phyloP scores from a whole-genome alignment of 2,329 filamentous ascomycete species.

The Coniochaeta sp. region DNA sequence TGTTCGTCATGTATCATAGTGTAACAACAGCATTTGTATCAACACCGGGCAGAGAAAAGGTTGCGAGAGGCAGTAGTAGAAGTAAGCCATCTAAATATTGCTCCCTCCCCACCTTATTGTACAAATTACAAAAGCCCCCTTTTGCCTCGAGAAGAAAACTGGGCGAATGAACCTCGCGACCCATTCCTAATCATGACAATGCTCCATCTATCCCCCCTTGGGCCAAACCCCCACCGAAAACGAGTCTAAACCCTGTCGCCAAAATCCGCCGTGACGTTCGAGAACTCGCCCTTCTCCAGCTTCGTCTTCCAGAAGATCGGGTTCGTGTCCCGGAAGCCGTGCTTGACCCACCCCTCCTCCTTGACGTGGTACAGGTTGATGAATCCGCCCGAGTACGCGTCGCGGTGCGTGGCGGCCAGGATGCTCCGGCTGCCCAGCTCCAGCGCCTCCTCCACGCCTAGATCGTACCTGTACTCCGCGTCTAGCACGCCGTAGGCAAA shows the following conservation, averaged over 20 bases:
- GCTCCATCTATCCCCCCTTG: neutral
- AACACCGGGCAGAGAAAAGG: neutral
- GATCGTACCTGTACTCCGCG: constrained; percentile 86
- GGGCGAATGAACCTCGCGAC: neutral
- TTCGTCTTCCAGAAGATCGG: constrained; percentile 99
- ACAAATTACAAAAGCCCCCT: neutral
- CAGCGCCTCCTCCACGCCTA: constrained; percentile 80
- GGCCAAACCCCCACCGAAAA: neutral
- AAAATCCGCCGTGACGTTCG: constrained; percentile 78
- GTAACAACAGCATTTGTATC: neutral
- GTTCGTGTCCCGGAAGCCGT: constrained; percentile 97
- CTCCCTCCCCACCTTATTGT: too few species aligned
- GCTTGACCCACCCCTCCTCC: constrained; percentile 98
- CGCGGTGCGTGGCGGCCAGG: constrained; percentile 89
- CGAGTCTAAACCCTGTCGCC: constrained; percentile 30
- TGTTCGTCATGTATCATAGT: neutral
- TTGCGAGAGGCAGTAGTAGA: neutral
- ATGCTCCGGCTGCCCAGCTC: constrained; percentile 90
- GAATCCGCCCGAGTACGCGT: constrained; percentile 97
- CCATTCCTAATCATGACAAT: constrained; percentile 1
- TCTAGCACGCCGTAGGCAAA: constrained; percentile 98
- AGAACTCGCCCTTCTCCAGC: constrained; percentile 97
- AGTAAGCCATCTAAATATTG: neutral
- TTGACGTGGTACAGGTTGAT: constrained; percentile 99
- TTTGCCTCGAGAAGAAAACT: neutral